These are phyloP conservation scores for Glycine soja DNA, from an alignment of 306 rosid genomes.

Conservation along the genomic window DNA sequence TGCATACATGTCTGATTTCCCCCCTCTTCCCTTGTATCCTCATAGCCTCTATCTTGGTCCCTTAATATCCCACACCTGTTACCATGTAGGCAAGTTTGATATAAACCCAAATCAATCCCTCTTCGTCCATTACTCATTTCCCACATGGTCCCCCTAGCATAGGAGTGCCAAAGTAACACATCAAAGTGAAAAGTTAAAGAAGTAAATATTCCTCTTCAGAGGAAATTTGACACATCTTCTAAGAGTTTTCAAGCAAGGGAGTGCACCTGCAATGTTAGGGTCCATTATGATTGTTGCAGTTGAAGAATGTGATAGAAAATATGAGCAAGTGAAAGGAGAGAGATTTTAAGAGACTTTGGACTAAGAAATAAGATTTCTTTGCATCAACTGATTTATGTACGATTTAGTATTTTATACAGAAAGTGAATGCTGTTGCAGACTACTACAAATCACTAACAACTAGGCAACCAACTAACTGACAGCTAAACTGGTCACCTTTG, in stretches of 20 bases:
- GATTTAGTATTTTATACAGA: background rate
- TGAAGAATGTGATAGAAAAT: background rate
- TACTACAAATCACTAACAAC: background rate
- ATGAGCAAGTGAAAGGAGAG: background rate
- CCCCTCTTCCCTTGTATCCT: no score
- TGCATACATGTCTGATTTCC: no score
- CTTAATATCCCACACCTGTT: background rate
- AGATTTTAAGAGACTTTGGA: background rate
- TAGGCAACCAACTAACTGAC: background rate
- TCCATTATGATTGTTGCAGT: background rate
- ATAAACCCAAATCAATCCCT: background rate
- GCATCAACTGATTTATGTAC: background rate
- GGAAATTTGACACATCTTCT: background rate
- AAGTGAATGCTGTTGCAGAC: background rate
- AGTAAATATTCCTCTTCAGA: background rate
- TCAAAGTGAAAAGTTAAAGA: conserved; percentile 1
- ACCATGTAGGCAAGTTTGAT: background rate
- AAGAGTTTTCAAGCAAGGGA: conserved; percentile 5
- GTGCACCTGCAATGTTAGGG: background rate
- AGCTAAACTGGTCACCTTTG: background rate
- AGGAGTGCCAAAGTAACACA: background rate
- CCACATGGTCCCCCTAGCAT: conserved; percentile 1
- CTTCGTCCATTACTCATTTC: background rate
- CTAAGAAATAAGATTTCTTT: background rate
- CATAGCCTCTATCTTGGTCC: background rate